phyloP scores from a whole-genome alignment of 2,329 filamentous ascomycete species.

The Leptographium galeiforme region DNA sequence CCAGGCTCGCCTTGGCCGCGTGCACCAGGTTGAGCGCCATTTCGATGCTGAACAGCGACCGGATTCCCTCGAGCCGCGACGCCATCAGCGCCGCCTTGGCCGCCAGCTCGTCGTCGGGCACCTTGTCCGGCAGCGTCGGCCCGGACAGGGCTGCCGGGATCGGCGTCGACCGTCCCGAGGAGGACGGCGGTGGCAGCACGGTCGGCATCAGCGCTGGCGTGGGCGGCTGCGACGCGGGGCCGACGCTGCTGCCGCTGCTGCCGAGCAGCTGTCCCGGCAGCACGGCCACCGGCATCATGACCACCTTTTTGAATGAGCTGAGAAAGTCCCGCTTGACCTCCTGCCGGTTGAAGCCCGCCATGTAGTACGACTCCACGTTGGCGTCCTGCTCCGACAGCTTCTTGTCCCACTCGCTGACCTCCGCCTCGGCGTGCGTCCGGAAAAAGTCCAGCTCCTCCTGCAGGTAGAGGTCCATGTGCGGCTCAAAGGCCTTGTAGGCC shows the following conservation, averaged over 20 bases:
- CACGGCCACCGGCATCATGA: slow-evolving; percentile 96
- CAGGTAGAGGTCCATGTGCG: slow-evolving; percentile 85
- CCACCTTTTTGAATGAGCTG: slow-evolving; percentile 93
- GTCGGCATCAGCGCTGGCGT: not conserved
- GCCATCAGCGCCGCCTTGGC: slow-evolving; percentile 98
- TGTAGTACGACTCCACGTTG: slow-evolving; percentile 82
- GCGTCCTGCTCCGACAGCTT: slow-evolving; percentile 84
- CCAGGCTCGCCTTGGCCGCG: slow-evolving; percentile 73
- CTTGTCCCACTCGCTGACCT: slow-evolving; percentile 81
- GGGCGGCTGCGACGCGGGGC: not conserved
- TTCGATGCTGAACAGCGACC: slow-evolving; percentile 90
- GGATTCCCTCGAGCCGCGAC: slow-evolving; percentile 84
- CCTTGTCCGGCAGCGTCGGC: slow-evolving; percentile 26
- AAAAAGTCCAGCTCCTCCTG: slow-evolving; percentile 86
- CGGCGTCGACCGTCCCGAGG: slow-evolving; percentile 5
- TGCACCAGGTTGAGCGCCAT: slow-evolving; percentile 84
- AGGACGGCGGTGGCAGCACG: not conserved
- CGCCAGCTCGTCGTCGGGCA: slow-evolving; percentile 79
- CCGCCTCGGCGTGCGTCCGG: slow-evolving; percentile 57
- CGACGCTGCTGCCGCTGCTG: slow-evolving; percentile 20
- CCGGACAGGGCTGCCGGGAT: not conserved
- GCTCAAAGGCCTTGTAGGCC: slow-evolving; percentile 67
- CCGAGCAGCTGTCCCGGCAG: slow-evolving; percentile 49
- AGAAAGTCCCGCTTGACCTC: slow-evolving; percentile 95
- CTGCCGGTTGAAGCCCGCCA: slow-evolving; percentile 88